Evolutionary conservation across 1,284 basidiomycete species (phyloP).

Genomic region (Chiua sp.): DNA sequence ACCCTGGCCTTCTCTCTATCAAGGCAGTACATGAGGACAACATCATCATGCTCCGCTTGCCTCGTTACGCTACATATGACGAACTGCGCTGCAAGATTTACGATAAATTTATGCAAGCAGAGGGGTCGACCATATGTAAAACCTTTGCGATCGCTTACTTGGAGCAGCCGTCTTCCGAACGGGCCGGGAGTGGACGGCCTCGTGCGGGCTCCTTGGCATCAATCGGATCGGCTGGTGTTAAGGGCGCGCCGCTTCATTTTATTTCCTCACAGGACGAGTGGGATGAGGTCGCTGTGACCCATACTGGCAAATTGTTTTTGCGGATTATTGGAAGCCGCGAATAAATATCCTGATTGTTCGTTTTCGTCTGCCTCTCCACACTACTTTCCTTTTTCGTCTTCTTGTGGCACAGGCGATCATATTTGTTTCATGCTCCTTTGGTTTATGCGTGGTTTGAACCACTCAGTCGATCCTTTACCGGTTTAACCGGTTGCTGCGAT

Average conservation of each 20-base stretch:
- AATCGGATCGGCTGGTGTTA: constrained; percentile 21
- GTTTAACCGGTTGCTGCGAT: constrained; percentile 1
- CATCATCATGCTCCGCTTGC: constrained; percentile 64
- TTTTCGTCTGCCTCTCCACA: constrained; percentile 8
- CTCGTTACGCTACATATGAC: constrained; percentile 47
- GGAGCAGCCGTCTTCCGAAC: constrained; percentile 26
- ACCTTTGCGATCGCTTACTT: constrained; percentile 60
- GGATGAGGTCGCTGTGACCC: constrained; percentile 40
- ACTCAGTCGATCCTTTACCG: background rate
- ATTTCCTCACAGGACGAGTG: constrained; percentile 47
- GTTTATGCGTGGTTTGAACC: background rate
- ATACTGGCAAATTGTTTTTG: constrained; percentile 31
- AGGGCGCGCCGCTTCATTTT: constrained; percentile 35
- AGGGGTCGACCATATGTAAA: constrained; percentile 55
- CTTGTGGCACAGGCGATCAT: constrained; percentile 12
- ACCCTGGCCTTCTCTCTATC: constrained; percentile 50
- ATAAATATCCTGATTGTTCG: constrained; percentile 17
- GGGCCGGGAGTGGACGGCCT: constrained; percentile 27
- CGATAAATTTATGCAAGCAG: constrained; percentile 67
- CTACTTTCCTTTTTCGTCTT: constrained; percentile 7
- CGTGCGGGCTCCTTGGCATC: constrained; percentile 45
- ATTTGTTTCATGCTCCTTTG: background rate
- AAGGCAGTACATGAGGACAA: constrained; percentile 67
- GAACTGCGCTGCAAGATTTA: constrained; percentile 61
- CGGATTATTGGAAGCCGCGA: constrained; percentile 40